Evolutionary conservation across 225 moss, liverwort and hornwort genomes (phyloP), one percentile per base, ranked within the genome.

Genomic region (Thuidium tamariscinum): DNA sequence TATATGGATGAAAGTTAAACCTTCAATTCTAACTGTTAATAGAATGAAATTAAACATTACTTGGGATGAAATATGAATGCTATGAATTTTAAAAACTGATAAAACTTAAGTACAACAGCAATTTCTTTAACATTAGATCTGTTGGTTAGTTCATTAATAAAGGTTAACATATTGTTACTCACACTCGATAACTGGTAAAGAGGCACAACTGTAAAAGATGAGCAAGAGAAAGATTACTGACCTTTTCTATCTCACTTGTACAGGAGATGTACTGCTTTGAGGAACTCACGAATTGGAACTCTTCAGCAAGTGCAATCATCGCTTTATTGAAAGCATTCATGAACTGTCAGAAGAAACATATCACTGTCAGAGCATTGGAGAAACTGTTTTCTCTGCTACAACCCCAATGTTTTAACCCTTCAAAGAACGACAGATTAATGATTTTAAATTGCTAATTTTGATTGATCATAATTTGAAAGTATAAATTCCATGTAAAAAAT

Each of bases 321-420:
- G 89, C 88, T 89, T 89, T 86, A 82, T 98, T 92, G 68, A 98
- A 98, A 48, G 91, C 91, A 83, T 98, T 98, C 97, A 98, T 98
- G 87, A 87, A 98, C 97, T 96, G 92, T 78, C 34, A 67, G 8
- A 59, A 62, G 67, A 79, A 44, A 84, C 11, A 41, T 8, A 25
- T 54, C 82, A 85, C 54, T 85, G 71, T 91, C 68, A 87, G 57
- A 59, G 65, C 37, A 80, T 81, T 62, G 27, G n/a, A 77, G 46
- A 66, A n/a, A 59, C 26, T 42, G 46, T 16, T 29, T 55, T 68
- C 36, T 52, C 60, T 80, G 39, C 64, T 82, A 82, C 39, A 46
- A 66, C 34, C 52, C 54, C 30, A 34, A 34, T 34, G 74, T 52
- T 74, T 73, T 0, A n/a, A 21, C 52, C 75, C 75, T 52, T 22